Evolutionary conservation across 2,329 filamentous ascomycete genomes (phyloP).

Genomic region (Nakataea oryzae): DNA sequence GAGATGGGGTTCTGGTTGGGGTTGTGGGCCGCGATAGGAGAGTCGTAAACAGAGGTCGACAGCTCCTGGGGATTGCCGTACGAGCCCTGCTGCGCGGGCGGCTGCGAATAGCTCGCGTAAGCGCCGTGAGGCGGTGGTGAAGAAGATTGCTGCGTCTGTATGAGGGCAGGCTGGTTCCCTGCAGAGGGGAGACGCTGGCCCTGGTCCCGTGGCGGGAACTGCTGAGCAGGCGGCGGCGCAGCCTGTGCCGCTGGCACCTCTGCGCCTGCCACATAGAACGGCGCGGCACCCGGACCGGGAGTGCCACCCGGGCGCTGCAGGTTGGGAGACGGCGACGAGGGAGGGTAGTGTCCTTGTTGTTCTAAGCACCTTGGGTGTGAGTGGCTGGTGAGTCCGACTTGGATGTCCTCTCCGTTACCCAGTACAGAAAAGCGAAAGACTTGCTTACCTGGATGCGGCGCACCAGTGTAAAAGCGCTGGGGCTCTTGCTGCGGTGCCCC

Average conservation of each 20-base stretch:
- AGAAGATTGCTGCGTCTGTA: constrained; percentile 31
- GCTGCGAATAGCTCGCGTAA: constrained; percentile 29
- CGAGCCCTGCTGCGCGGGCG: constrained; percentile 53
- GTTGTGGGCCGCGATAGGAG: constrained; percentile 50
- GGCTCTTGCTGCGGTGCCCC: constrained; percentile 46
- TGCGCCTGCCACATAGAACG: constrained; percentile 56
- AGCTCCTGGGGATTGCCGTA: constrained; percentile 68
- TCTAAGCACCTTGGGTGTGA: constrained; percentile 15
- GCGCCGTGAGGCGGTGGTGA: constrained; percentile 36
- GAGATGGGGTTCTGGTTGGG: constrained; percentile 32
- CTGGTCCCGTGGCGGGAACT: constrained; percentile 41
- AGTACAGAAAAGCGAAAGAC: no score
- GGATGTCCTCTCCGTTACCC: neutral
- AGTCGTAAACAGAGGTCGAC: constrained; percentile 68
- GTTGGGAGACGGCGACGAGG: constrained; percentile 39
- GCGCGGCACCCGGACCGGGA: constrained; percentile 39
- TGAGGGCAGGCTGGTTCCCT: constrained; percentile 34
- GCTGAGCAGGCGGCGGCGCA: constrained; percentile 24
- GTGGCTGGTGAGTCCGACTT: neutral
- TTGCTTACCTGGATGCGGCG: constrained; percentile 32
- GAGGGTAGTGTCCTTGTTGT: constrained; percentile 36
- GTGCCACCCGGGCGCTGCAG: constrained; percentile 42
- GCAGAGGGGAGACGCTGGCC: constrained; percentile 36
- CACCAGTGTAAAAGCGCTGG: constrained; percentile 53
- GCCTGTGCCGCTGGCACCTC: constrained; percentile 34